Conservation (phyloP, 2,329 filamentous ascomycete species). For the Sporothrix brasiliensis region DNA sequence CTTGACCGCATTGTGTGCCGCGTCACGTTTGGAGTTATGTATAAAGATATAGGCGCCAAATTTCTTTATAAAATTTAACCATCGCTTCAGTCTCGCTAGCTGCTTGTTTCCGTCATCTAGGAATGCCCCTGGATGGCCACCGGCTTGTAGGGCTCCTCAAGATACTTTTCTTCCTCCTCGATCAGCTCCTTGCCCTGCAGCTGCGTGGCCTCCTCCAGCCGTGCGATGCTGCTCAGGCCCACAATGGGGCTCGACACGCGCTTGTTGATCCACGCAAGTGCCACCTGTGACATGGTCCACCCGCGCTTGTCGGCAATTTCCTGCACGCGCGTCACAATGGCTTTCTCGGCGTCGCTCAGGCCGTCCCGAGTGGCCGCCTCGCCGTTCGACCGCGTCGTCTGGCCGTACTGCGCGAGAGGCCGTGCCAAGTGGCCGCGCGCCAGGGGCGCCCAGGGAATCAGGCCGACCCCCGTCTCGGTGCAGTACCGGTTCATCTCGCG, state of each 20-base stretch:
- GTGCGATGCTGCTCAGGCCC: conserved; percentile 59
- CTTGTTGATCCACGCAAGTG: conserved; percentile 64
- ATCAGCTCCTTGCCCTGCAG: conserved; percentile 53
- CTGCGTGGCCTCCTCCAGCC: conserved; percentile 64
- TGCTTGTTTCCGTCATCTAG: background rate
- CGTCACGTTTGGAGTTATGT: too few species aligned
- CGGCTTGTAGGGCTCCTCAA: conserved; percentile 64
- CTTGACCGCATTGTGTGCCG: too few species aligned
- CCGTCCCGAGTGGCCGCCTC: conserved; percentile 26
- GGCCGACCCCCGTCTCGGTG: conserved; percentile 41
- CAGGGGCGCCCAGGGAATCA: conserved; percentile 47
- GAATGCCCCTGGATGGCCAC: conserved; percentile 50
- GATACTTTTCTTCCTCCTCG: conserved; percentile 61
- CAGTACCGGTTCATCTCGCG: conserved; percentile 46
- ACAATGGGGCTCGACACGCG: conserved; percentile 61
- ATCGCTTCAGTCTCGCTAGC: too few species aligned
- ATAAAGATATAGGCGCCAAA: too few species aligned
- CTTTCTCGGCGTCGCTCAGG: conserved; percentile 37
- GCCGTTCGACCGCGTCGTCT: conserved; percentile 30
- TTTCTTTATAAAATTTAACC: too few species aligned
- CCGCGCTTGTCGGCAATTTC: conserved; percentile 34
- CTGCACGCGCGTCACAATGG: conserved; percentile 36
- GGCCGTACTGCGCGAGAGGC: conserved; percentile 36
- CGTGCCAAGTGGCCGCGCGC: conserved; percentile 42
- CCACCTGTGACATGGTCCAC: conserved; percentile 51